Conservation (phyloP, 805 yeast genomes). For the Spencermartinsiella europaea region DNA sequence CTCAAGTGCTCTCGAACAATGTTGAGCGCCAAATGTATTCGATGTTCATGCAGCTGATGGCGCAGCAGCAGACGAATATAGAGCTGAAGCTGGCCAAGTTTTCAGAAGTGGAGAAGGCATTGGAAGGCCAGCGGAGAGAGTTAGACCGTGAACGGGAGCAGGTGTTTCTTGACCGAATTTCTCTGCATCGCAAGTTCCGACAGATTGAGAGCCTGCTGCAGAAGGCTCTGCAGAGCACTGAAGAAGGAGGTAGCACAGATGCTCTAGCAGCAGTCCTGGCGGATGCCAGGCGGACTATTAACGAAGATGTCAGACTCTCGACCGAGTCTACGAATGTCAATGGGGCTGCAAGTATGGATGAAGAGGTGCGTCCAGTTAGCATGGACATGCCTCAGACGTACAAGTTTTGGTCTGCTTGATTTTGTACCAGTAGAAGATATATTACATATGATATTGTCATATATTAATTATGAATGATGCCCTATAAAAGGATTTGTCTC, state of each 20-base stretch:
- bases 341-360: constrained; percentile 15
- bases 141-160: constrained; percentile 39
- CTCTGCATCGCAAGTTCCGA: constrained; percentile 53
- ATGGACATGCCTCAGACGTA: constrained; percentile 57
- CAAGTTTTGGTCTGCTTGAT: constrained; percentile 62
- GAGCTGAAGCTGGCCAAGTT: constrained; percentile 68
- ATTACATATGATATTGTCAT: too few species aligned
- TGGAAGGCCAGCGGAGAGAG: constrained; percentile 40
- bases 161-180: constrained; percentile 62
- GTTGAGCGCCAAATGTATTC: constrained; percentile 68
- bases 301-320: constrained; percentile 10
- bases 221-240: constrained; percentile 36
- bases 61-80: constrained; percentile 66
- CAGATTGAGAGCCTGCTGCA: constrained; percentile 50
- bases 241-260: constrained; percentile 21
- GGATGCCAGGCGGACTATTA: constrained; percentile 17
- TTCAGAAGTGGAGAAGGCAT: constrained; percentile 55
- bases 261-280: constrained; percentile 16
- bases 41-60: constrained; percentile 58
- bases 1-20: constrained; percentile 71
- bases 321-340: constrained; percentile 6
- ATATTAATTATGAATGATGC: too few species aligned
- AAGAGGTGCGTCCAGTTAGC: constrained; percentile 49
- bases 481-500: too few species aligned
- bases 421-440: too few species aligned